Percentiles rank a stretch among this genome's conserved stretches.
These are phyloP conservation scores for Cercospora janseana DNA, from an alignment of 2,329 filamentous ascomycete genomes.

Conservation along the genomic window DNA sequence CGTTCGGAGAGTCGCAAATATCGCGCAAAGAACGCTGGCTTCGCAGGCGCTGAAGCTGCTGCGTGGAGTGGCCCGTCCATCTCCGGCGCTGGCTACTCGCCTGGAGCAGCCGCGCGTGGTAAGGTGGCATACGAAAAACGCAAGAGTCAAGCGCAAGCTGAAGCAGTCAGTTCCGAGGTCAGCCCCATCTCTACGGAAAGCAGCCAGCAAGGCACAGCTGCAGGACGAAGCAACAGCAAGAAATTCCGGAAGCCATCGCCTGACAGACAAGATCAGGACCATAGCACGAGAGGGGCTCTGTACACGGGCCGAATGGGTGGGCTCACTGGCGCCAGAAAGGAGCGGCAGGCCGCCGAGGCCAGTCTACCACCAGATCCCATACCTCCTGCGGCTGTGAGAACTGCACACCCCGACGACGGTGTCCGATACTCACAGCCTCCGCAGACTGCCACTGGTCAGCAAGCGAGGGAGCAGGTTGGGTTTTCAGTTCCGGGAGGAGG, in stretches of 20 bases:
- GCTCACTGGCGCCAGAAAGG: conserved; percentile 30
- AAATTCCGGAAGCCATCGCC: conserved; percentile 31
- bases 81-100: conserved; percentile 12
- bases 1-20: conserved; percentile 30
- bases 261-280: conserved; percentile 14
- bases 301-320: conserved; percentile 40
- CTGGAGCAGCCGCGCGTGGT: conserved; percentile 29
- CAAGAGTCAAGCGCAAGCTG: conserved; percentile 24
- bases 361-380: conserved; percentile 40
- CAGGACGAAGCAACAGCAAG: conserved; percentile 39
- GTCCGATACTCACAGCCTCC: conserved; percentile 39
- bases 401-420: conserved; percentile 18
- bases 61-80: conserved; percentile 20
- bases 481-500: conserved; percentile 36
- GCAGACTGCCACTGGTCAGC: conserved; percentile 39
- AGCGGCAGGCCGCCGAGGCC: conserved; percentile 36
- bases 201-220: conserved; percentile 11
- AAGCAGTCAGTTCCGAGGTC: conserved; percentile 23
- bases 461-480: conserved; percentile 43
- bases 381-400: conserved; percentile 30
- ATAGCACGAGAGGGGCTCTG: conserved; percentile 36
- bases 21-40: conserved; percentile 36
- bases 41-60: conserved; percentile 35
- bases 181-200: conserved; percentile 24
- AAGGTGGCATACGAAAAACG: conserved; percentile 35